phyloP scores from a whole-genome alignment of 2,329 filamentous ascomycete genomes.

The Hawksworthiomyces lignivorus region DNA sequence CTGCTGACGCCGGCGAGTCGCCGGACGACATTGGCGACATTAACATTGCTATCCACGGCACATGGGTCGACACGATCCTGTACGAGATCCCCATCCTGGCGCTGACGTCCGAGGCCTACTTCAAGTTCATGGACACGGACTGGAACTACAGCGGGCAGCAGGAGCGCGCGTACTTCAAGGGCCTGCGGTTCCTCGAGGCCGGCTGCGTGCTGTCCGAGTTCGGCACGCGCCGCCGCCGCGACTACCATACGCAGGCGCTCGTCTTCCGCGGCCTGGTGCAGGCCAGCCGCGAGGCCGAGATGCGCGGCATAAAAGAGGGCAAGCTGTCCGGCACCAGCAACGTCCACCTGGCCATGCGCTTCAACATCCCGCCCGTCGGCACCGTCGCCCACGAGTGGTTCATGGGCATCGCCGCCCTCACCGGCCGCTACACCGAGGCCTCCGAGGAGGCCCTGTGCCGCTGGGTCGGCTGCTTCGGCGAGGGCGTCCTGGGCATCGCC shows the following conservation, averaged over 20 bases:
- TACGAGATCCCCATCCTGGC: slow-evolving; percentile 96
- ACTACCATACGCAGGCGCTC: slow-evolving; percentile 90
- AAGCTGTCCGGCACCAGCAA: slow-evolving; percentile 87
- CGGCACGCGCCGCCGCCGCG: slow-evolving; percentile 77
- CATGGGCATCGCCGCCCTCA: slow-evolving; percentile 94
- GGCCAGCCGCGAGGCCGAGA: slow-evolving; percentile 63
- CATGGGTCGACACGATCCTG: slow-evolving; percentile 91
- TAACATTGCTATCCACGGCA: slow-evolving; percentile 67
- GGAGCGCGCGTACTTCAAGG: slow-evolving; percentile 77
- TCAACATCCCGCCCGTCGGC: slow-evolving; percentile 74
- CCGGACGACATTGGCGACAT: slow-evolving; percentile 61
- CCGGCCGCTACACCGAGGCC: slow-evolving; percentile 73
- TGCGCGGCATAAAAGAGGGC: slow-evolving; percentile 58
- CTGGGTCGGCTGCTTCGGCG: slow-evolving; percentile 88
- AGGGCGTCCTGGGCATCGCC: slow-evolving; percentile 75
- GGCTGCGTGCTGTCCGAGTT: slow-evolving; percentile 93
- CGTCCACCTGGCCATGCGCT: slow-evolving; percentile 93
- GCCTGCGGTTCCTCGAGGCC: slow-evolving; percentile 64
- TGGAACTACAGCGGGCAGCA: slow-evolving; percentile 87
- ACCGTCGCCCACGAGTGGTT: slow-evolving; percentile 97
- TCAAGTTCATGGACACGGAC: slow-evolving; percentile 89
- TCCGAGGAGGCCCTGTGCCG: slow-evolving; percentile 78
- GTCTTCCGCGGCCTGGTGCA: slow-evolving; percentile 81
- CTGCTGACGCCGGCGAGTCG: slow-evolving; percentile 39
- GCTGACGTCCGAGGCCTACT: slow-evolving; percentile 90